Evolutionary conservation across 768 basidiomycete species (phyloP), one percentile per base, ranked within the genome.

Genomic region (Termitomyces sp.): DNA sequence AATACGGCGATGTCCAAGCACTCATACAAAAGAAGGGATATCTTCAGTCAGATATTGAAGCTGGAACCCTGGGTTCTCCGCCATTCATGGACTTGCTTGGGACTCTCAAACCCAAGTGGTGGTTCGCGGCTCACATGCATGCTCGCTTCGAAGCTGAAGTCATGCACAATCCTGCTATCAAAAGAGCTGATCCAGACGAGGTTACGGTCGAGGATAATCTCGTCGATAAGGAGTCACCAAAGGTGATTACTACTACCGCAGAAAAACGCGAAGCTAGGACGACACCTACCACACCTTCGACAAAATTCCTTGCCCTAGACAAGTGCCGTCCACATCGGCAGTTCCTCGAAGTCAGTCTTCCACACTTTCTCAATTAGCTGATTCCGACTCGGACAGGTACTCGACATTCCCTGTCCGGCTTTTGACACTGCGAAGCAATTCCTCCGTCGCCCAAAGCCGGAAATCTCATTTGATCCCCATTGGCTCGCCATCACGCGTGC

Each of bases 401-500:
- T 94, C 45, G 91, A 95, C 53, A 68, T 91, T 28, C 73, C 76
- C 3, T 62, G 63, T 38, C 59, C 68, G 0, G 60, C 63, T 49
- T 42, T 45, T 47, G 54, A 53, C 33, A 35, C 31, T 8, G 42
- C 21, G 19, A 67, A 66, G 51, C 53, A 57, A 23, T 42, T 47
- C 48, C 37, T 53, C 28, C 46, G 48, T 7, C 53, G 33, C 19
- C 15, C 62, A 30, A 26, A 48, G 31, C 78, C 80, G 4, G 60
- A 57, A 0, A 65, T 98, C n/a, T 78, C 80, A 14, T 97, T 82
- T 68, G 94, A 98, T 65, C 86, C 87, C 0, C 84, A 93, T 67
- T 99, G 97, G 97, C 83, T 98, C 47, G 94, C 94, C 0, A 93
- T 99, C 65, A 85, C 85, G 6, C 87, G 91, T 6, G 93, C 92